Evolutionary conservation across 331 rosid species (phyloP), one percentile per base, ranked within the genome.

Genomic region (Pyracantha coccinea): DNA sequence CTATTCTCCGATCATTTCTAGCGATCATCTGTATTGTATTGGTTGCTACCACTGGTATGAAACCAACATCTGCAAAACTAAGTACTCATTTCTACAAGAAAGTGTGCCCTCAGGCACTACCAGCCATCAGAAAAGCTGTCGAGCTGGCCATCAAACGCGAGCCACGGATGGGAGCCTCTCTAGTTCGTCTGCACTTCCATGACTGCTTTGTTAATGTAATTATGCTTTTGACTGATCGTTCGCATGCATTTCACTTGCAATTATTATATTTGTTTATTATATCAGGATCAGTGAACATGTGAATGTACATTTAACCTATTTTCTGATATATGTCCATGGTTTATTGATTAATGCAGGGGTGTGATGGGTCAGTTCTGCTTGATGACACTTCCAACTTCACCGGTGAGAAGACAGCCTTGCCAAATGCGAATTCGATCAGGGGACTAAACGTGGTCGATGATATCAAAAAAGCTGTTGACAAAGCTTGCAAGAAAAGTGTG

Each of bases 311-410:
- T 9, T 17, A 7, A 9, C 24, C 24, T 58, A 20, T 60, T 25
- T 14, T 1, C 41, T 17, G 14, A 63, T 29, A 25, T 6, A 25
- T 60, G 10, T 63, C 32, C 3, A 29, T 27, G 33, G 31, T 60
- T 41, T 41, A 41, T 41, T 41, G 27, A 63, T 33, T 65, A n/a
- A 32, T 65, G 31, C 62, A 90, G 93, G 96, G 96, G 1, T 90
- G 93, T 35, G 96, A 90, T 83, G 93, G 88, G 52, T 88, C 91
- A 14, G 23, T 88, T 81, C 77, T 90, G 60, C 85, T 90, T 1
- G 91, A 90, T 35, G 93, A 90, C 33, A 81, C 83, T 0, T 32
- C 45, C 13, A 80, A 23, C 54, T 81, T 90, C 80, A 84, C 17
- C 1, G 91, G 96, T 0, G 93, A 90, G 80, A 86, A 88, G 69